Evolutionary conservation across 768 basidiomycete genomes (phyloP), one percentile per base, ranked within the genome.

Genomic region (Rhodotorula graminis): DNA sequence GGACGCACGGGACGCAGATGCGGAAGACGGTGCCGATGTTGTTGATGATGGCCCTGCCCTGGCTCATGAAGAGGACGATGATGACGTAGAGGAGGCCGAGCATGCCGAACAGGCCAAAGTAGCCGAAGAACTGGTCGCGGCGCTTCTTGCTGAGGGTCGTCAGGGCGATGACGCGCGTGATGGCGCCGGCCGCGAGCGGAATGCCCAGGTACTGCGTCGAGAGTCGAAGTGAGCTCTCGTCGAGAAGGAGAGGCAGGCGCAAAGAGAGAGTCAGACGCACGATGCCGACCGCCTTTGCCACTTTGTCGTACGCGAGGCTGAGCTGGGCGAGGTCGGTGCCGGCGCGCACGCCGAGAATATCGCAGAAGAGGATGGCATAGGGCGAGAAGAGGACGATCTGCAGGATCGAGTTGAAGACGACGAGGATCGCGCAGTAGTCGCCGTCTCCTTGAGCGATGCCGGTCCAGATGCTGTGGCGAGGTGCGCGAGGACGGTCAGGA

Each of bases 1-100:
- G 44, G 12, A 18, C 42, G 42, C 59, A 46, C 59, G 92, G 91
- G 12, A 92, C 90, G 77, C 90, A 87, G 2, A 90, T 87, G 27
- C 91, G 86, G 81, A 92, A 92, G 6, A 91, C 90, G 11, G 85
- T 85, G 0, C 90, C 87, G 49, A 93, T 82, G 78, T 91, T 88
- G 70, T 87, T 84, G 19, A 91, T 80, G 73, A 92, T 91, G 68
- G 86, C 86, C 63, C 88, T 86, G 6, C 73, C 77, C 80, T 84
- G 83, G 77, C 86, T 86, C 9, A 88, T 89, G 78, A 91, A 91
- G 78, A 90, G 84, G 59, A 90, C 86, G 67, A 90, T 80, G 76
- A 91, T 87, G 23, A 90, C 92, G 82, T 92, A 92, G 4, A 93
- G 84, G 18, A 94, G 83, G 8, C 91, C 91, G 33, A 91, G 65